Conservation (phyloP, 2,329 filamentous ascomycete species). For the Aspergillus carbonarius region DNA sequence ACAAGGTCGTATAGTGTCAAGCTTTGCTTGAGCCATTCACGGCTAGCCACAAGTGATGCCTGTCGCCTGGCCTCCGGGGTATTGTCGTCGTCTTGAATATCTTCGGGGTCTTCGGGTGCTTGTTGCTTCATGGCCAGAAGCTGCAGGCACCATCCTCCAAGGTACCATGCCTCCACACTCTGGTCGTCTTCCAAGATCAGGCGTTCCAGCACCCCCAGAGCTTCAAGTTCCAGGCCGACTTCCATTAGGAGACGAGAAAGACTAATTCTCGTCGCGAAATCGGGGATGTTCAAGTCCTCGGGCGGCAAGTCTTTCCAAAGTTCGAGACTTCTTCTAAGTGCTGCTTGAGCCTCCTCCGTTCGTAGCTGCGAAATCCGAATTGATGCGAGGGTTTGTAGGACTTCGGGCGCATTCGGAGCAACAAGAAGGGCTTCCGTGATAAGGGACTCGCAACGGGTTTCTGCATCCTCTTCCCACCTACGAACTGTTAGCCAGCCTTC, state of each 20-base stretch:
- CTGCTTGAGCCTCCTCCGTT: constrained; percentile 74
- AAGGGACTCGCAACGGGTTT: constrained; percentile 80
- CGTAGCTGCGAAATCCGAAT: constrained; percentile 86
- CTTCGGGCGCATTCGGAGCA: constrained; percentile 77
- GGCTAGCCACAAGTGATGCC: constrained; percentile 68
- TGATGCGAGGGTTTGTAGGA: constrained; percentile 93
- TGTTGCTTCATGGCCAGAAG: constrained; percentile 57
- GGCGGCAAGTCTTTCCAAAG: constrained; percentile 79
- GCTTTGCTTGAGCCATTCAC: constrained; percentile 79
- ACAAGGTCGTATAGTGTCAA: constrained; percentile 74
- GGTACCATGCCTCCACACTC: constrained; percentile 95
- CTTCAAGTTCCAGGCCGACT: constrained; percentile 79
- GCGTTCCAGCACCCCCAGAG: constrained; percentile 79
- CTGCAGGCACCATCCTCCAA: constrained; percentile 91
- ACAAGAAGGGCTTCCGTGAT: constrained; percentile 88
- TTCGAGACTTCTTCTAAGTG: constrained; percentile 74
- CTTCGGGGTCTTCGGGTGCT: constrained; percentile 36
- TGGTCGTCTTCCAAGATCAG: constrained; percentile 86
- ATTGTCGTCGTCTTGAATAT: constrained; percentile 33
- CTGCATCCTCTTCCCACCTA: constrained; percentile 81
- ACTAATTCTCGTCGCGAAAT: constrained; percentile 82
- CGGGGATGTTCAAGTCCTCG: constrained; percentile 70
- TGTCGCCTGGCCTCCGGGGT: constrained; percentile 54
- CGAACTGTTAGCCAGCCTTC: not conserved
- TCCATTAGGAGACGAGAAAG: constrained; percentile 86